Base-by-base conservation (phyloP, 2,329 filamentous ascomycete genomes). In the Venturia aucupariae region DNA sequence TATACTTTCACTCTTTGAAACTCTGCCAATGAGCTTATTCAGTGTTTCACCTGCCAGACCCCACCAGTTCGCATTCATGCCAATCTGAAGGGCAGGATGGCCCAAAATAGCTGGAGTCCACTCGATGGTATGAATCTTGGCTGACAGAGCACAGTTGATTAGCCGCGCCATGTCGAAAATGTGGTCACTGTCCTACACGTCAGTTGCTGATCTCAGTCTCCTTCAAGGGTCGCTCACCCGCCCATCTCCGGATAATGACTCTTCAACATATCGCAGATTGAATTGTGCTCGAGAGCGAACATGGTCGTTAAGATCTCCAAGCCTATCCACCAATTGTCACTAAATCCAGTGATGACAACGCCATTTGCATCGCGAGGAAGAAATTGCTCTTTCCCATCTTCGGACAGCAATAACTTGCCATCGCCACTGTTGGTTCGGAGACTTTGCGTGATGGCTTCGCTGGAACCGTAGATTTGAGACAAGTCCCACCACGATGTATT, bases 71-170 rank as follows among this genome's bases (percentile, higher is more conserved):
- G 76, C 76, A 22, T 70, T 69, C 78, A 80, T 79, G 60, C 68
- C 72, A n/a, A 79, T 71, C 62, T 80, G 65, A 1, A 80, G 70
- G 0, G 72, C 72, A 27, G 78, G 79, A 55, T 80, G 78, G 0
- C 74, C 73, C 2, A 80, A 72, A 39, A 81, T 79, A 3, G 77
- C 79, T 1, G 78, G 78, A 4, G 79, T 80, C 79, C 79, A 81
- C 69, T 81, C 78, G 3, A 80, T 74, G 0, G 79, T 80, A 66
- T 81, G 78, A 51, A 81, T 80, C 69, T 81, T 81, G 5, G 79
- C 78, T 78, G 80, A 80, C 10, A 81, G 69, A 0, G 78, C 78
- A 60, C 74, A 78, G 66, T 79, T 80, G 27, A 80, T 72, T 0
- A 80, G 72, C 1, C 78, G 70, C 1, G 77, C 78, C 32, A 74